phyloP scores from a whole-genome alignment of 1,284 basidiomycete species.

The Tylopilus orsonianus region DNA sequence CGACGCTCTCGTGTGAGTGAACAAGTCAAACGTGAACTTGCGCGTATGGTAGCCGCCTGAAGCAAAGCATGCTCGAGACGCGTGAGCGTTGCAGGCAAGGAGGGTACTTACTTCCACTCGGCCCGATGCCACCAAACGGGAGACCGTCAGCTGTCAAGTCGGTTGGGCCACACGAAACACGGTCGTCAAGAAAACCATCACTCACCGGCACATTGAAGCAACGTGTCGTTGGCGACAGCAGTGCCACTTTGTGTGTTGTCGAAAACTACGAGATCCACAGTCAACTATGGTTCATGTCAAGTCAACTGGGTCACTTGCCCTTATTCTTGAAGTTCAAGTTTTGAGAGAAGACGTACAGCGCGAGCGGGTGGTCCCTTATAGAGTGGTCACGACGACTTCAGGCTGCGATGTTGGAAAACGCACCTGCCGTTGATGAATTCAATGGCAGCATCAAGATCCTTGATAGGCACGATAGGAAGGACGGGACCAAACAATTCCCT shows the following conservation, averaged over 20 bases:
- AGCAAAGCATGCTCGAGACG: neutral
- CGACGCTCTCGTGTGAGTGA: constrained; percentile 64
- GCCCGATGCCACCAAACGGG: constrained; percentile 73
- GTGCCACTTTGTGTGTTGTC: constrained; percentile 68
- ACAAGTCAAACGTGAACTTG: constrained; percentile 66
- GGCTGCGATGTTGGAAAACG: constrained; percentile 9
- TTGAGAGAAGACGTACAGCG: constrained; percentile 74
- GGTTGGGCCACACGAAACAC: neutral
- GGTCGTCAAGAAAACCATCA: neutral
- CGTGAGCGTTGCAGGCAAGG: neutral
- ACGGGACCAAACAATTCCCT: constrained; percentile 73
- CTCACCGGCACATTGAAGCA: constrained; percentile 56
- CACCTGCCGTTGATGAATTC: constrained; percentile 47
- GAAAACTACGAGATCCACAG: constrained; percentile 46
- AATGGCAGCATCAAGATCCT: constrained; percentile 37
- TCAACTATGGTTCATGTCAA: neutral
- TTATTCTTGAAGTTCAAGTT: constrained; percentile 62
- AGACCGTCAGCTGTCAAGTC: constrained; percentile 51
- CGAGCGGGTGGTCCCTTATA: constrained; percentile 78
- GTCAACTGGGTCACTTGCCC: constrained; percentile 37
- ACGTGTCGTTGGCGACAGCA: constrained; percentile 61
- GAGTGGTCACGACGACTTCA: neutral
- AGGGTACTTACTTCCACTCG: constrained; percentile 61
- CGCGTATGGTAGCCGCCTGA: constrained; percentile 63
- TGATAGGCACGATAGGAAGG: constrained; percentile 61